Base-by-base conservation (phyloP, 169 alveolate species). In the Eimeria nieschulzi region DNA sequence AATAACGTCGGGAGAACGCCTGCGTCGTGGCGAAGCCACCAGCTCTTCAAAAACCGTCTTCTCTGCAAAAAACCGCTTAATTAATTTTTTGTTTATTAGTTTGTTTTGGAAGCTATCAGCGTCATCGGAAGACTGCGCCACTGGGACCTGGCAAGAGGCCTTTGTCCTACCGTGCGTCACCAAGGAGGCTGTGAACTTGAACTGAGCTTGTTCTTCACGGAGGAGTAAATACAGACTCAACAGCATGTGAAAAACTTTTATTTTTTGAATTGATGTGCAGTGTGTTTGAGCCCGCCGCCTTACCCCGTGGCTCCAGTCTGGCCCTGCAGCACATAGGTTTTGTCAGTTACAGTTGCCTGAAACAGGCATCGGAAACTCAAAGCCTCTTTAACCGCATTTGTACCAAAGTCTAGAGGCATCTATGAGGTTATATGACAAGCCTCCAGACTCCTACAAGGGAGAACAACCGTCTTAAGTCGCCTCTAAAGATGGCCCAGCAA, bases 401-500 rank as follows among this genome's bases (percentile, higher is more conserved):
- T 19, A 59, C 68, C 15, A 59, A 19, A 59, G 5, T 12, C 68
- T 59, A 2, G 68, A 59, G 68, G 23, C 68, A 19, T 19, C 15
- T 59, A 19, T 59, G 68, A 59, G 68, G 23, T 59, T 59, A 59
- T 59, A 59, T 59, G 68, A 19, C 68, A 12, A 19, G 68, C 15
- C n/a, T 19, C 23, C 68, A 12, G 68, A 15, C 23, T 12, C n/a
- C 68, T 59, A 15, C 68, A 12, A 12, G 68, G 23, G 23, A 59
- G n/a, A 0, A 59, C 68, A 19, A 12, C n/a, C 23, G 68, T 59
- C 68, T 59, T 59, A 19, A 63, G 61, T 54, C 55, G 25, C 76
- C 64, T 76, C 63, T 61, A 33, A 73, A 68, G 53, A 82, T 82
- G 90, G 90, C 90, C 19, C n/a, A 39, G 71, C 90, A 59, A 82